Base-by-base conservation (phyloP, 768 basidiomycete genomes). In the Rossbeevera mucosa region DNA sequence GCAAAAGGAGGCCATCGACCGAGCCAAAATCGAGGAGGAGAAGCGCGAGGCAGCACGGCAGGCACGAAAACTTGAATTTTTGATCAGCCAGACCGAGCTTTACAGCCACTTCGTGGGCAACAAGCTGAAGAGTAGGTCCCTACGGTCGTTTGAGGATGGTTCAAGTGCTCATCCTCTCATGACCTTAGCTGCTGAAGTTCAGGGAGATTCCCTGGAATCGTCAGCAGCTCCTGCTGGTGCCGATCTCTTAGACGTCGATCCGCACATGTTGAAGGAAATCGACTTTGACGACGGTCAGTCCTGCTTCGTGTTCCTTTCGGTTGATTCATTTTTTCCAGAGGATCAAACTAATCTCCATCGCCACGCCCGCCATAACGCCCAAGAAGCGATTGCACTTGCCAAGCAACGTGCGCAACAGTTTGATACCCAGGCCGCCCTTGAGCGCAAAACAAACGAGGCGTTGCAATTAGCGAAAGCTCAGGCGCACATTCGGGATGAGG, bases 71-170 rank as follows among this genome's bases (percentile, higher is more conserved):
- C 82, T 99, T 22, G 96, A 99, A 73, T 99, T 98, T 74, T 76
- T 99, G 71, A 94, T 99, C 69, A 97, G 91, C 53, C 95, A 98
- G 71, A 98, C 96, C 4, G 96, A 99, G 68, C 80, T 98, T 7
- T 99, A 98, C 72, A 94, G 91, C 59, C 96, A 99, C 74, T 98
- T 99, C 79, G 94, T 99, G 53, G 95, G 95, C 28, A 96, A 85
- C 72, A 98, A 98, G 73, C 80, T 92, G 48, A 91, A 91, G 69
- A 92, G 90, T 91, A 69, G 61, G 84, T 72, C 20, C 30, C 36
- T 31, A 5, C 54, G 41, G 41, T 38, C 50, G 26, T 44, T 22
- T 40, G 52, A 56, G 58, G 59, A 54, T 55, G 58, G 53, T 46
- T 44, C 47, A 49, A 51, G 16, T 52, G 24, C 40, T 55, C 45